Conservation (phyloP, 257 asterid genomes). For the Coffea canephora region DNA sequence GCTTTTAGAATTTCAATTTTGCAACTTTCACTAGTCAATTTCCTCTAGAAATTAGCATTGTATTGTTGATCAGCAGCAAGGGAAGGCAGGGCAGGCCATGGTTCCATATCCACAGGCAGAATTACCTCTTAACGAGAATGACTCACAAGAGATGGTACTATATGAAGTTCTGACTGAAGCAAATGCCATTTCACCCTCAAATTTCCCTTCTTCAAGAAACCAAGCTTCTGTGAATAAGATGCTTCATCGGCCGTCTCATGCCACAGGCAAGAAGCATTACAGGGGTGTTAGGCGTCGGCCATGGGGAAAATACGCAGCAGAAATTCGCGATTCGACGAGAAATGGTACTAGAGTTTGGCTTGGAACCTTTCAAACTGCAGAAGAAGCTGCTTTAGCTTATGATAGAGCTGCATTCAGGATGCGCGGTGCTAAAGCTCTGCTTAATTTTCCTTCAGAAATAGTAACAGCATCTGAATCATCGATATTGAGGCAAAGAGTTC, state of each 20-base stretch:
- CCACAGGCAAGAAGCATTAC: conserved; percentile 41
- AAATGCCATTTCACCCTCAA: conserved; percentile 19
- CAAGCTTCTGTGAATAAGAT: conserved; percentile 6
- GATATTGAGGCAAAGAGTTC: not conserved
- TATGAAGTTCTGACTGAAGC: conserved; percentile 58
- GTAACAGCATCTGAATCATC: conserved; percentile 20
- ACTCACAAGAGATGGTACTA: conserved; percentile 58
- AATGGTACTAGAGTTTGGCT: conserved; percentile 60
- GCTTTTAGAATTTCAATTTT: not conserved
- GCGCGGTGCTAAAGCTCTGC: conserved; percentile 63
- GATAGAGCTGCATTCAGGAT: conserved; percentile 61
- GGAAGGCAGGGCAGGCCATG: conserved; percentile 25
- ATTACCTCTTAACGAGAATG: conserved; percentile 60
- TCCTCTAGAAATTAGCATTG: not conserved
- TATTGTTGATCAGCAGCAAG: not conserved
- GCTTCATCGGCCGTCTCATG: conserved; percentile 26
- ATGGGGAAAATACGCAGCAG: conserved; percentile 71
- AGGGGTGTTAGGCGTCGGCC: conserved; percentile 68
- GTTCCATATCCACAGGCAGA: conserved; percentile 23
- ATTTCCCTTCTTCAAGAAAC: conserved; percentile 20
- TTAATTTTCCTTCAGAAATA: conserved; percentile 50
- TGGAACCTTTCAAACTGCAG: conserved; percentile 59
- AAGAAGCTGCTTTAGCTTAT: conserved; percentile 69
- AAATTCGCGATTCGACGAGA: conserved; percentile 55
- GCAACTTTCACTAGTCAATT: not conserved